Base-by-base conservation (phyloP, 768 basidiomycete species). In the Boletus edulis region DNA sequence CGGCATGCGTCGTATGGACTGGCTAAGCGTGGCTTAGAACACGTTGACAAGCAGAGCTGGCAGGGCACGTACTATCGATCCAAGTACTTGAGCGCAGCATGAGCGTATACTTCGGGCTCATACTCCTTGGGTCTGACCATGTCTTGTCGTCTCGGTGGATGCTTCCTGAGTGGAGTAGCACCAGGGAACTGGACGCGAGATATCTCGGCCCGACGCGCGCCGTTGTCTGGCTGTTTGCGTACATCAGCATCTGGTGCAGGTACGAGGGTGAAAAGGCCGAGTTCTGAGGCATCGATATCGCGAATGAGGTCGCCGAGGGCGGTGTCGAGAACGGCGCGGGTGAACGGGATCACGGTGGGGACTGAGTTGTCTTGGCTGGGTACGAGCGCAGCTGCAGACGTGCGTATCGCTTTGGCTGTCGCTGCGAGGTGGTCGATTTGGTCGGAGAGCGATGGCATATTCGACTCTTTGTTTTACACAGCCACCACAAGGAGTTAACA, bases 271-370 rank as follows among this genome's bases (percentile, higher is more conserved):
- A 91, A 91, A 24, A 92, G 81, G 37, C 89, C 89, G 27, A 90
- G 78, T 64, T 92, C 90, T 6, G 89, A 83, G 10, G 85, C 76
- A 59, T 91, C 89, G 56, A 86, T 76, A 62, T 91, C 90, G 63
- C 90, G 87, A 56, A 91, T 89, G 57, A 91, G 82, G 63, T 91
- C 86, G 41, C 85, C 85, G 10, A 91, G 79, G 48, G 79, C 71
- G 0, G 83, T 77, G 18, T 77, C 60, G 24, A 92, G 82, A 10
- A 90, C 79, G 4, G 90, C 87, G 49, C 67, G 73, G 6, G 87
- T 81, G 65, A 91, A 91, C 3, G 81, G 69, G 12, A 59, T 59
- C 4, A 54, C 51, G 17, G 42, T 24, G 3, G 63, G 55, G 6
- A 46, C 29, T 4, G 22, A 35, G 27, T 59, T 61, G 45, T 72